A percentile compares a stretch with the other conserved stretches of the same genome.
Evolutionary conservation across 208 protist genomes (phyloP).

Genomic region (Leishmania martiniquensis): DNA sequence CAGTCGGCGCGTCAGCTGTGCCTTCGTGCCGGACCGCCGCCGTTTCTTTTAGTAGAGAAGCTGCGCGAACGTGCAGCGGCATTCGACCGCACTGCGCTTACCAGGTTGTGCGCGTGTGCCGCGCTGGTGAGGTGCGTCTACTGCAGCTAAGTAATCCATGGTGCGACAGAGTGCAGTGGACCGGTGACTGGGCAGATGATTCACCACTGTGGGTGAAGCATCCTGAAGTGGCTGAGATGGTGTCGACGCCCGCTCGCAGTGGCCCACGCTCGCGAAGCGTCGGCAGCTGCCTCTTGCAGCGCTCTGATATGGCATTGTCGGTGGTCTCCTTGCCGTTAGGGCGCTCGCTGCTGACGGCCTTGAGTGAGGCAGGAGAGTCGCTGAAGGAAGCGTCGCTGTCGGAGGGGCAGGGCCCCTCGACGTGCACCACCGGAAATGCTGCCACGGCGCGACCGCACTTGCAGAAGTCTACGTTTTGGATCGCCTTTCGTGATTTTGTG

Average conservation of each 20-base stretch:
- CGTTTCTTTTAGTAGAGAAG: slow-evolving; percentile 46
- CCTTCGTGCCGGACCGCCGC: slow-evolving; percentile 18
- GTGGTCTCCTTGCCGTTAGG: slow-evolving; percentile 4
- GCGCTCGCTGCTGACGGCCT: slow-evolving; percentile 23
- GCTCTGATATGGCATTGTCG: neutral
- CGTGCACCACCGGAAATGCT: neutral
- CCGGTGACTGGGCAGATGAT: slow-evolving; percentile 79
- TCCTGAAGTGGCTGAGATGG: slow-evolving; percentile 51
- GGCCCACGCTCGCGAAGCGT: neutral
- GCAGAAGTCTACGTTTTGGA: slow-evolving; percentile 66
- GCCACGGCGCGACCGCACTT: neutral
- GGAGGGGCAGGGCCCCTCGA: neutral
- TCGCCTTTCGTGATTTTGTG: slow-evolving; percentile 84
- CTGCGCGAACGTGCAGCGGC: slow-evolving; percentile 37
- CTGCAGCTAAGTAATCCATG: slow-evolving; percentile 63
- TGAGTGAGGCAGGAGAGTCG: slow-evolving; percentile 5
- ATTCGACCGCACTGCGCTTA: slow-evolving; percentile 65
- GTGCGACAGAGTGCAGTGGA: slow-evolving; percentile 42
- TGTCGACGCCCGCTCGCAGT: slow-evolving; percentile 26
- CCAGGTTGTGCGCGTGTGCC: slow-evolving; percentile 57
- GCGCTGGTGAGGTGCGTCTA: slow-evolving; percentile 64
- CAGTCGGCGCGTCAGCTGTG: neutral
- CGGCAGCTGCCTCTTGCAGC: neutral
- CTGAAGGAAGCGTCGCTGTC: neutral
- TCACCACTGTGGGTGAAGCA: slow-evolving; percentile 67